Conservation (phyloP, 2,329 filamentous ascomycete genomes). For the Ophiostoma perfectum region DNA sequence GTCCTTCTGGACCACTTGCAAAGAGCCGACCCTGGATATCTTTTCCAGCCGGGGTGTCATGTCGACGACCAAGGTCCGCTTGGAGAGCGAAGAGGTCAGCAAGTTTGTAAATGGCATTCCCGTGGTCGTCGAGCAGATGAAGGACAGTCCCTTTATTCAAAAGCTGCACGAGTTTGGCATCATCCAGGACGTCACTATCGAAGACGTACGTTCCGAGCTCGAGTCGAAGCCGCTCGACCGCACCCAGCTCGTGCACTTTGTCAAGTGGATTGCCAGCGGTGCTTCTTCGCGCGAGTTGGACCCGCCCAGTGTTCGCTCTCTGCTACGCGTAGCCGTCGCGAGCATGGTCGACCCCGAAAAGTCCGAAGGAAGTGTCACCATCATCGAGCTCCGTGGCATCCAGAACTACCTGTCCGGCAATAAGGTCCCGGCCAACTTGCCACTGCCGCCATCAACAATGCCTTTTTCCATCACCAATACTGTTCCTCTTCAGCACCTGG, state of each 20-base stretch:
- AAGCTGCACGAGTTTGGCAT: conserved; percentile 80
- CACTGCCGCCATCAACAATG: conserved; percentile 74
- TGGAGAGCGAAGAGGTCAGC: conserved; percentile 60
- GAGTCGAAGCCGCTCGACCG: conserved; percentile 75
- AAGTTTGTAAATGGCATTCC: conserved; percentile 85
- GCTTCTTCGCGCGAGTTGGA: conserved; percentile 69
- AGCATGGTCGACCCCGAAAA: conserved; percentile 48
- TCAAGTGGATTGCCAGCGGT: conserved; percentile 76
- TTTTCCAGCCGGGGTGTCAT: conserved; percentile 84
- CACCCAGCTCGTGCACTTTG: conserved; percentile 72
- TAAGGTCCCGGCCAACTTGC: conserved; percentile 74
- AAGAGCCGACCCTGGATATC: conserved; percentile 75
- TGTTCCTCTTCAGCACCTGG: conserved; percentile 62
- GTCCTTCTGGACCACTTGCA: conserved; percentile 90
- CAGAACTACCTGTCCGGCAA: conserved; percentile 68
- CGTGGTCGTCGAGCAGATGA: conserved; percentile 71
- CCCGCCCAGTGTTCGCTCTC: conserved; percentile 55
- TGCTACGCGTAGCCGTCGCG: conserved; percentile 77
- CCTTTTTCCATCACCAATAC: conserved; percentile 76
- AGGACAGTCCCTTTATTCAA: conserved; percentile 67
- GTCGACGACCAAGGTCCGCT: conserved; percentile 74
- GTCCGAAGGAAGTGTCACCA: conserved; percentile 37
- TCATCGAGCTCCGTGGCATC: conserved; percentile 74
- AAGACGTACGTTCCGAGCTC: conserved; percentile 78
- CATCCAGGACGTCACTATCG: conserved; percentile 78